A percentile compares a stretch with the other conserved stretches of the same genome.
Evolutionary conservation across 2,329 filamentous ascomycete species (phyloP).

Genomic region (Chrysoporthe deuterocubensis): DNA sequence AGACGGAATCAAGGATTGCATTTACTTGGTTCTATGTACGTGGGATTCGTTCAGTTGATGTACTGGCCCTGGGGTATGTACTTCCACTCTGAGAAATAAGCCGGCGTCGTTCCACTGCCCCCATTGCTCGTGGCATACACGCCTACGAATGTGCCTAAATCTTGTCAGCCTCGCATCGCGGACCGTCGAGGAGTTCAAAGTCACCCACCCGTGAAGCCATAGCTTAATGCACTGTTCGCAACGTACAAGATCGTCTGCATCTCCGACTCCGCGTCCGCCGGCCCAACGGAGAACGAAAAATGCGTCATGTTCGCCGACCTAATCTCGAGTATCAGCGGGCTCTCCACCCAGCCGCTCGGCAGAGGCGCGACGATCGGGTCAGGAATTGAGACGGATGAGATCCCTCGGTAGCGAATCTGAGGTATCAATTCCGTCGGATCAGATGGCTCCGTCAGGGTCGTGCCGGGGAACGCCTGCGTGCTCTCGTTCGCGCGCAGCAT

Average conservation of each 20-base stretch:
- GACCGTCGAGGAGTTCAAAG: neutral
- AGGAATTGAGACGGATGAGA: slow-evolving; percentile 46
- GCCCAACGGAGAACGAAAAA: slow-evolving; percentile 46
- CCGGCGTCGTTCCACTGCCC: slow-evolving; percentile 45
- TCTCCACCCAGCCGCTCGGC: slow-evolving; percentile 43
- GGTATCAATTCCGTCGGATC: slow-evolving; percentile 36
- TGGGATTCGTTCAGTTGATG: slow-evolving; percentile 34
- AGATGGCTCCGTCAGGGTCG: slow-evolving; percentile 19
- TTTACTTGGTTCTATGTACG: neutral
- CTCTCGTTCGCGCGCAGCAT: slow-evolving; percentile 39
- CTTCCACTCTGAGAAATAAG: slow-evolving; percentile 53
- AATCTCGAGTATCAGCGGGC: slow-evolving; percentile 45
- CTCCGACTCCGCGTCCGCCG: slow-evolving; percentile 37
- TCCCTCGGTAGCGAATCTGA: slow-evolving; percentile 51
- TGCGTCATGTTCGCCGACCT: slow-evolving; percentile 50
- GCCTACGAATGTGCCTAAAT: slow-evolving; percentile 51
- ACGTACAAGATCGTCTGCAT: slow-evolving; percentile 39
- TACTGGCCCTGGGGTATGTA: slow-evolving; percentile 46
- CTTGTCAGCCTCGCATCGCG: neutral
- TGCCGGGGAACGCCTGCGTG: slow-evolving; percentile 32
- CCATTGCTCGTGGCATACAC: slow-evolving; percentile 59
- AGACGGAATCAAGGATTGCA: neutral
- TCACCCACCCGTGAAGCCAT: slow-evolving; percentile 45
- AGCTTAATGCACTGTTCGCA: slow-evolving; percentile 44
- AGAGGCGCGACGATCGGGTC: slow-evolving; percentile 42